Conservation (phyloP, 2,329 filamentous ascomycete genomes). For the Biscogniauxia sp. region DNA sequence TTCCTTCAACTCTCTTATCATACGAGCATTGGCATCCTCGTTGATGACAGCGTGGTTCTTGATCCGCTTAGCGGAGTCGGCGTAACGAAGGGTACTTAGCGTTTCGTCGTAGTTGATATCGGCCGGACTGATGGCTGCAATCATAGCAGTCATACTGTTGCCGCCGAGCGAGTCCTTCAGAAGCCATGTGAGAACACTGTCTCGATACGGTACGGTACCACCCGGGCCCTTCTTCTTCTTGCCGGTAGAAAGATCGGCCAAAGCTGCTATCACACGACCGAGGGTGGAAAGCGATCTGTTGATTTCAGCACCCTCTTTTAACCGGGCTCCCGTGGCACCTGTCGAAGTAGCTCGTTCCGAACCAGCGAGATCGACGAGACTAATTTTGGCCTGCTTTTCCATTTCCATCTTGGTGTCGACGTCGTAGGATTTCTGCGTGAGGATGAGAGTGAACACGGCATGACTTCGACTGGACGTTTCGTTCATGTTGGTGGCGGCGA, state of each 20-base stretch:
- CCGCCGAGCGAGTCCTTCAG: conserved; percentile 95
- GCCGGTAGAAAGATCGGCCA: conserved; percentile 84
- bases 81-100: conserved; percentile 89
- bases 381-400: conserved; percentile 97
- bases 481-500: conserved; percentile 99
- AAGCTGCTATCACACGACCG: conserved; percentile 92
- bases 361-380: conserved; percentile 93
- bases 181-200: conserved; percentile 94
- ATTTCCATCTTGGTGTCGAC: conserved; percentile 93
- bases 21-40: conserved; percentile 96
- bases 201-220: conserved; percentile 87
- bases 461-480: conserved; percentile 98
- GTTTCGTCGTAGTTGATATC: conserved; percentile 99
- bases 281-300: conserved; percentile 95
- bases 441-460: conserved; percentile 92
- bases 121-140: conserved; percentile 95
- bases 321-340: conserved; percentile 86
- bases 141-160: conserved; percentile 99
- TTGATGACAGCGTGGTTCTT: conserved; percentile 99
- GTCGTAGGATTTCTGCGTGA: conserved; percentile 92
- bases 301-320: conserved; percentile 98
- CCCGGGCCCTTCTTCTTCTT: conserved; percentile 77
- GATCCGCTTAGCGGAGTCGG: conserved; percentile 96
- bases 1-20: conserved; percentile 98
- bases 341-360: conserved; percentile 97